Conservation (phyloP, 441 rosid species). For the Melastoma candidum region DNA sequence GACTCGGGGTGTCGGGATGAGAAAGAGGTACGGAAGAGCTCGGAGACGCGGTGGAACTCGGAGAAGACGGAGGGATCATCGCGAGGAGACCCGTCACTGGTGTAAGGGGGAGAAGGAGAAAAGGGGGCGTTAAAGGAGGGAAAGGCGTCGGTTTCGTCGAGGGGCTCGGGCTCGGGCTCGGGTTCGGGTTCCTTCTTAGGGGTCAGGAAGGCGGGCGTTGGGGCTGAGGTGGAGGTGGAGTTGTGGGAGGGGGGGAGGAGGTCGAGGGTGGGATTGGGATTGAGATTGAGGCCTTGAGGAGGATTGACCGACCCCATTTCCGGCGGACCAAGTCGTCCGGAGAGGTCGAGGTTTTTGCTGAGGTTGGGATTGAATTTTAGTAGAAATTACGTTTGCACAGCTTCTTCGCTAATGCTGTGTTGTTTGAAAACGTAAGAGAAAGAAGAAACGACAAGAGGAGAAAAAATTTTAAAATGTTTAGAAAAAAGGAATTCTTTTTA, state of each 20-base stretch:
- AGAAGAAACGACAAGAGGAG: not conserved
- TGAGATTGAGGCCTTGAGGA: conserved; percentile 50
- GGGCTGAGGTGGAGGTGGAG: conserved; percentile 10
- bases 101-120: conserved; percentile 17
- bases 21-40: conserved; percentile 62
- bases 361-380: too few relatives aligned
- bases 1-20: conserved; percentile 32
- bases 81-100: conserved; percentile 1
- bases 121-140: conserved; percentile 19
- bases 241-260: conserved; percentile 29
- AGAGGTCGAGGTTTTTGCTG: not conserved
- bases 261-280: conserved; percentile 56
- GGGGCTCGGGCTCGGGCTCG: conserved; percentile 63
- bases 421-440: too few relatives aligned
- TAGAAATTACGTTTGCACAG: too few relatives aligned
- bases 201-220: conserved; percentile 9
- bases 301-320: conserved; percentile 47
- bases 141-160: conserved; percentile 27
- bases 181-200: conserved; percentile 52
- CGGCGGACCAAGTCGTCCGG: not conserved
- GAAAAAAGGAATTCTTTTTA: too few relatives aligned
- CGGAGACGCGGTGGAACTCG: conserved; percentile 46
- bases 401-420: too few relatives aligned
- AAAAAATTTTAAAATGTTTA: too few relatives aligned
- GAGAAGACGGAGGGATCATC: conserved; percentile 33